A percentile compares a stretch with the other conserved stretches of the same genome.
phyloP scores from a whole-genome alignment of 2,329 filamentous ascomycete species.

The Parafenestella ontariensis region DNA sequence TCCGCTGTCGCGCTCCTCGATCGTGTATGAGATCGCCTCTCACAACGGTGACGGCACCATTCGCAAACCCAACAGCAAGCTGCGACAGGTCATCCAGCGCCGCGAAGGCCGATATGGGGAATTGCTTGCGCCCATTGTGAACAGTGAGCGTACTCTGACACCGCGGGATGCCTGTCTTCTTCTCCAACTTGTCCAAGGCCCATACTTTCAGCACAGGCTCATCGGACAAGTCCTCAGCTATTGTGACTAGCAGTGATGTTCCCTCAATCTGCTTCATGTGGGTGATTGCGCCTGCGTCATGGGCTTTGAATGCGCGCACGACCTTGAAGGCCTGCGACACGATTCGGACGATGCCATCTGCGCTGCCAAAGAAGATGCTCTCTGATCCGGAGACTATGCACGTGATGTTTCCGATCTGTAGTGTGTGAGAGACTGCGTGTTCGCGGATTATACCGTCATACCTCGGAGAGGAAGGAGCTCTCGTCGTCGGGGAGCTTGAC shows the following conservation, averaged over 20 bases:
- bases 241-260: constrained; percentile 83
- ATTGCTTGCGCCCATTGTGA: constrained; percentile 88
- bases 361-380: constrained; percentile 86
- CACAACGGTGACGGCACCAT: constrained; percentile 91
- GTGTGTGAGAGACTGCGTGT: constrained; percentile 33
- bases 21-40: constrained; percentile 95
- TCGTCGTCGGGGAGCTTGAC: constrained; percentile 82
- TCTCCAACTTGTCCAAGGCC: constrained; percentile 91
- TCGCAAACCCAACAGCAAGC: constrained; percentile 93
- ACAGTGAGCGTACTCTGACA: constrained; percentile 87
- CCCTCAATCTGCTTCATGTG: constrained; percentile 92
- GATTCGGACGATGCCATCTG: constrained; percentile 86
- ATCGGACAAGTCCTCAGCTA: constrained; percentile 84
- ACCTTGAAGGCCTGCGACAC: constrained; percentile 88
- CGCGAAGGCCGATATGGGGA: constrained; percentile 92
- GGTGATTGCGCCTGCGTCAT: constrained; percentile 80
- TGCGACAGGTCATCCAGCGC: constrained; percentile 88
- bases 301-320: constrained; percentile 83
- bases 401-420: constrained; percentile 70
- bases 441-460: constrained; percentile 54
- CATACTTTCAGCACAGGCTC: constrained; percentile 96
- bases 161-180: constrained; percentile 87
- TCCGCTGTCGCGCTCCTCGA: constrained; percentile 89
- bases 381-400: constrained; percentile 86
- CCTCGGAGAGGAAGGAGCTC: constrained; percentile 78